Percentiles rank a stretch among this genome's conserved stretches.
These are phyloP conservation scores for Lomentospora prolificans DNA, from an alignment of 2,329 filamentous ascomycete species.

Conservation along the genomic window DNA sequence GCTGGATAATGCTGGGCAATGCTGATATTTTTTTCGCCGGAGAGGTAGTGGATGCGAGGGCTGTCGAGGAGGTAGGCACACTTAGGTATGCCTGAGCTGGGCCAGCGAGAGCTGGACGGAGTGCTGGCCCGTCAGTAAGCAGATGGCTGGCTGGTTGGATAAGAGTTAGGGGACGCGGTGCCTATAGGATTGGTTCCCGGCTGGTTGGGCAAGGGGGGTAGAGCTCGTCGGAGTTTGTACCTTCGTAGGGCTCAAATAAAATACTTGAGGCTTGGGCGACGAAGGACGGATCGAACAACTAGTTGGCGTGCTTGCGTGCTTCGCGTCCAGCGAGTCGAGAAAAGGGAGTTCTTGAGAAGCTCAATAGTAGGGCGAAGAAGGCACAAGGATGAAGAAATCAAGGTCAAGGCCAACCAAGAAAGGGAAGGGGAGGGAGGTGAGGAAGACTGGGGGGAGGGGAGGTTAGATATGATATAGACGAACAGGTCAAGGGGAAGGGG, in stretches of 20 bases:
- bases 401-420: background rate
- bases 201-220: background rate
- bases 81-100: background rate
- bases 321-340: no score
- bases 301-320: no score
- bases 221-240: background rate
- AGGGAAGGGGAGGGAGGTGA: background rate
- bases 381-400: background rate
- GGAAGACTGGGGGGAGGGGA: background rate
- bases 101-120: background rate
- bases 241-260: background rate
- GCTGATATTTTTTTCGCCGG: background rate
- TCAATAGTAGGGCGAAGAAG: background rate
- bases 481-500: background rate
- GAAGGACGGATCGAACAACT: background rate
- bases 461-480: slow-evolving; percentile 2
- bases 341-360: background rate
- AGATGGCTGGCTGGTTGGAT: background rate
- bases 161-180: background rate
- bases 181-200: background rate
- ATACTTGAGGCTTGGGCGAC: background rate
- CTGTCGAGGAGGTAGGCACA: background rate
- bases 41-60: background rate
- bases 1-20: background rate
- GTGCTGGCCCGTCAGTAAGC: background rate